phyloP scores from a whole-genome alignment of 2,329 filamentous ascomycete species.

The Myrmaecium sp. region DNA sequence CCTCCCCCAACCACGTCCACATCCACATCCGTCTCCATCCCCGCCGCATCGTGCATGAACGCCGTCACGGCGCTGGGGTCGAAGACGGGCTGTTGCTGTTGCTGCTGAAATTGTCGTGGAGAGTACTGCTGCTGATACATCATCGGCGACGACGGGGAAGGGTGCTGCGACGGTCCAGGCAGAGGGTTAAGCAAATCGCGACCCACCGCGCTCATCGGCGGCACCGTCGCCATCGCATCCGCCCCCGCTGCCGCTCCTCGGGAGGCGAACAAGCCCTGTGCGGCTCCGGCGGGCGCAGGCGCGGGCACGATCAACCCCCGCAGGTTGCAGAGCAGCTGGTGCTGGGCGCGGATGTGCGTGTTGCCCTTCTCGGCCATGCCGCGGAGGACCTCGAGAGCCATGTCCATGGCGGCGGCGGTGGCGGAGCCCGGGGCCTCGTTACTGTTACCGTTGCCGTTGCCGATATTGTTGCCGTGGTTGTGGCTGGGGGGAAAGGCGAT shows the following conservation, averaged over 20 bases:
- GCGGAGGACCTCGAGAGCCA: slow-evolving; percentile 28
- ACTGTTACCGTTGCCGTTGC: background rate
- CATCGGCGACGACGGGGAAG: background rate
- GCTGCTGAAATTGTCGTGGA: too few species aligned
- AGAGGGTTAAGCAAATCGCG: too few species aligned
- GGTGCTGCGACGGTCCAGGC: too few species aligned
- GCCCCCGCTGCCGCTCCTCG: background rate
- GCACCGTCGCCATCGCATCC: background rate
- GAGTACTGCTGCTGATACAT: slow-evolving; percentile 8
- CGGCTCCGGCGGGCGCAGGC: background rate
- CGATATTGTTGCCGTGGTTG: slow-evolving; percentile 20
- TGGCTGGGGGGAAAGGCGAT: slow-evolving; percentile 35
- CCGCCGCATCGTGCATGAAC: too few species aligned
- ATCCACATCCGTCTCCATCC: too few species aligned
- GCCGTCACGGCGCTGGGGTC: too few species aligned
- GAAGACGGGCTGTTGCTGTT: too few species aligned
- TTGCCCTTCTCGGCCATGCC: slow-evolving; percentile 38
- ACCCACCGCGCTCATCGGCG: background rate
- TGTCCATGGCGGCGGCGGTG: slow-evolving; percentile 31
- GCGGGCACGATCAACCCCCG: slow-evolving; percentile 12
- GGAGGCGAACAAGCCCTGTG: background rate
- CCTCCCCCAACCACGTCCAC: too few species aligned
- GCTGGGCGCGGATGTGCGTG: slow-evolving; percentile 27
- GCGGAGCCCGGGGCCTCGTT: slow-evolving; percentile 4
- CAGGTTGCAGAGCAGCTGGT: slow-evolving; percentile 22